Conservation (phyloP, 805 yeast genomes). For the Tanozyma kutaoensis region DNA sequence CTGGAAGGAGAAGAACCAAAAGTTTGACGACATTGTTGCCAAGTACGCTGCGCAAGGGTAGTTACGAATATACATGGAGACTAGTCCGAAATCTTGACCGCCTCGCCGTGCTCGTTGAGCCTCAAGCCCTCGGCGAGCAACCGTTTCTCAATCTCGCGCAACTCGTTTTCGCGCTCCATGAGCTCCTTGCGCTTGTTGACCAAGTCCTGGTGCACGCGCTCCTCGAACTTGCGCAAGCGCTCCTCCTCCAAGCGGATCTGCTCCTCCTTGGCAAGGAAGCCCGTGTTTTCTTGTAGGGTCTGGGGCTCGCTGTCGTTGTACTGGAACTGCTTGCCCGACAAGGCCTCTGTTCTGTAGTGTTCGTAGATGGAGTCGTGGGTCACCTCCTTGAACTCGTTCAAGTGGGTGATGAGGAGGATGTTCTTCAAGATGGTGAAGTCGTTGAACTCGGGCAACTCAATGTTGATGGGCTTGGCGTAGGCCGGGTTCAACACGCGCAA, state of each 20-base stretch:
- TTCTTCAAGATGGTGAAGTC: constrained; percentile 76
- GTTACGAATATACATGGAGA: too few relatives aligned
- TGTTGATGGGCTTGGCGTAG: constrained; percentile 43
- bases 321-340: constrained; percentile 46
- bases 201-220: constrained; percentile 79
- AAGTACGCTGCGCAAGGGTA: constrained; percentile 27
- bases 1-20: constrained; percentile 41
- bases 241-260: constrained; percentile 85
- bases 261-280: constrained; percentile 59
- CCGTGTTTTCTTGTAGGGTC: constrained; percentile 2
- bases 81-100: background rate
- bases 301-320: constrained; percentile 13
- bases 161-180: constrained; percentile 72
- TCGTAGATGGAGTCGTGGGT: constrained; percentile 84
- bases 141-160: constrained; percentile 68
- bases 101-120: constrained; percentile 14
- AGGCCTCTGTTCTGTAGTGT: constrained; percentile 78
- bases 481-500: constrained; percentile 35
- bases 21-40: constrained; percentile 58
- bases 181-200: constrained; percentile 71
- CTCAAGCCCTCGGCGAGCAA: constrained; percentile 43
- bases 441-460: constrained; percentile 60
- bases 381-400: constrained; percentile 77
- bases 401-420: constrained; percentile 68
- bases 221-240: constrained; percentile 74